These are phyloP conservation scores for Fraxinus albicans DNA, from an alignment of 305 asterid species.

Conservation along the genomic window DNA sequence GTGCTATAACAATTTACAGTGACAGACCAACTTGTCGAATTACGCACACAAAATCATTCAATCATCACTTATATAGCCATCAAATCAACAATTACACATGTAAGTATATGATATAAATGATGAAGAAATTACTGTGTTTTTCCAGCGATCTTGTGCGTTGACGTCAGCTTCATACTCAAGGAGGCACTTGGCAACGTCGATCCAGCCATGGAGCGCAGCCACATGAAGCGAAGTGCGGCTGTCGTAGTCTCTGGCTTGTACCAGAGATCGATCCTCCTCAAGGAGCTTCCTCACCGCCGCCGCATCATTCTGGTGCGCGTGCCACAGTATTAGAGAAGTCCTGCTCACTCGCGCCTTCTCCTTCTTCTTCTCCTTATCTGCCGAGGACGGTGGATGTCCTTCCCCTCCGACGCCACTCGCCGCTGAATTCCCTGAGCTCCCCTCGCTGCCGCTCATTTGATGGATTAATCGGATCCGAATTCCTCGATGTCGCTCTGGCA, in stretches of 20 bases:
- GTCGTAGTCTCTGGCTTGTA: slow-evolving; percentile 83
- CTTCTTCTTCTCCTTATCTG: slow-evolving; percentile 58
- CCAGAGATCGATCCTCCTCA: slow-evolving; percentile 79
- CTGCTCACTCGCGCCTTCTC: slow-evolving; percentile 83
- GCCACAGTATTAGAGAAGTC: slow-evolving; percentile 86
- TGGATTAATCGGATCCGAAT: slow-evolving; percentile 16
- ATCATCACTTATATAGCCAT: neutral
- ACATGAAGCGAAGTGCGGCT: slow-evolving; percentile 92
- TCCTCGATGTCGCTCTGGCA: slow-evolving; percentile 7
- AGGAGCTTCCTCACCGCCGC: slow-evolving; percentile 74
- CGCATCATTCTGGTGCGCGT: slow-evolving; percentile 89
- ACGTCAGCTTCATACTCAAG: slow-evolving; percentile 77
- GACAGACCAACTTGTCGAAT: slow-evolving; percentile 6
- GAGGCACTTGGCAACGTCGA: slow-evolving; percentile 76
- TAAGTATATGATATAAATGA: neutral
- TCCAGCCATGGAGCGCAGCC: slow-evolving; percentile 93
- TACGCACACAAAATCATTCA: neutral
- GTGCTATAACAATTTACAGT: neutral
- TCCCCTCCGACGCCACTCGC: slow-evolving; percentile 39
- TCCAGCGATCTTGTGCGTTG: slow-evolving; percentile 99
- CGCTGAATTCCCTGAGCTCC: slow-evolving; percentile 48
- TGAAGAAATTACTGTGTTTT: slow-evolving; percentile 60
- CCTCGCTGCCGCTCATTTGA: slow-evolving; percentile 82
- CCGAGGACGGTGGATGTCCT: slow-evolving; percentile 25
- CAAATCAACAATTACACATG: neutral